Percentiles rank a stretch among this genome's conserved stretches.
Evolutionary conservation across 441 rosid genomes (phyloP).

Genomic region (Flueggea neowawraea): DNA sequence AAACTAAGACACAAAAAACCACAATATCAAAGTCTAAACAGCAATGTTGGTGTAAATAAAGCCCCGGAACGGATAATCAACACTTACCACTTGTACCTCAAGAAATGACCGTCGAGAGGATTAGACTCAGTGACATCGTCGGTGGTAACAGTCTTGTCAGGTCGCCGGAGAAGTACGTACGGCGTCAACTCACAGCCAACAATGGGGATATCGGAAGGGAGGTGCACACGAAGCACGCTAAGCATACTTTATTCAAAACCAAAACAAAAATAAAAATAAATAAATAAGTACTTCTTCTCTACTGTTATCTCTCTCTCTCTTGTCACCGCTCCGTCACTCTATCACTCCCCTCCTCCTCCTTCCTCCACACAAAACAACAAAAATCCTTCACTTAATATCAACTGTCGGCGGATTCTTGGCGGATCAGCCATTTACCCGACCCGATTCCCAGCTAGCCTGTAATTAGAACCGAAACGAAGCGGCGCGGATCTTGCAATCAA

Average conservation of each 20-base stretch:
- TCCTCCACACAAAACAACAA: not conserved
- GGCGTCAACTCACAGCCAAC: slow-evolving; percentile 99
- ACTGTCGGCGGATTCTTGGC: slow-evolving; percentile 47
- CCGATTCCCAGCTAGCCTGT: slow-evolving; percentile 61
- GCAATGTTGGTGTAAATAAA: too few species aligned
- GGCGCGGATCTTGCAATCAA: too few species aligned
- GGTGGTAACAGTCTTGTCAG: slow-evolving; percentile 55
- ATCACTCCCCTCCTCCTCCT: slow-evolving; percentile 10
- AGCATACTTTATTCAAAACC: slow-evolving; percentile 4
- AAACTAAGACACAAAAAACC: too few species aligned
- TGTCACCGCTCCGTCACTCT: not conserved
- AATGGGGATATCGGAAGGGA: slow-evolving; percentile 97
- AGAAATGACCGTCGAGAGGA: slow-evolving; percentile 83
- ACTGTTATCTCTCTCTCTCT: too few species aligned
- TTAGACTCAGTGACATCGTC: slow-evolving; percentile 92
- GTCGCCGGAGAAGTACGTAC: slow-evolving; percentile 82
- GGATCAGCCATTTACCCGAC: slow-evolving; percentile 89
- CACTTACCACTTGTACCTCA: slow-evolving; percentile 91
- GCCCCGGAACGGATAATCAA: not conserved
- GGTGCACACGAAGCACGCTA: slow-evolving; percentile 92
- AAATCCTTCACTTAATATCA: slow-evolving; percentile 5
- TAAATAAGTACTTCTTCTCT: slow-evolving; percentile 13
- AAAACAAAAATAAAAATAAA: slow-evolving; percentile 1
- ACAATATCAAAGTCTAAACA: too few species aligned
- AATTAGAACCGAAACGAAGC: slow-evolving; percentile 32